Evolutionary conservation across 148 eudicot species (phyloP).

Genomic region (Silene conica): DNA sequence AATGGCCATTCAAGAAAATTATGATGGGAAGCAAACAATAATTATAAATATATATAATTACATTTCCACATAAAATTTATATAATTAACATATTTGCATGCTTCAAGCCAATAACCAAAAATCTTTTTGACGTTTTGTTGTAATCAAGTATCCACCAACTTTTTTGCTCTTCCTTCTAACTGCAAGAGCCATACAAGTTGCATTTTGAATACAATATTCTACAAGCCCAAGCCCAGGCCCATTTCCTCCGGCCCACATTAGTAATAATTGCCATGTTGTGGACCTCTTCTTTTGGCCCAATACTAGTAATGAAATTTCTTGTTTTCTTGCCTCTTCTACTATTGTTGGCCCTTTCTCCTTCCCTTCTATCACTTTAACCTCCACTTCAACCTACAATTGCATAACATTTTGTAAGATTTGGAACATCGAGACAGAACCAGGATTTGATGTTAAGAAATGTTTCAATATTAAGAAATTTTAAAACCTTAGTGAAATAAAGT

Average conservation of each 20-base stretch:
- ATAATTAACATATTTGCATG: too few species aligned
- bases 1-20: neutral
- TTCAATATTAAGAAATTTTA: too few species aligned
- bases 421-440: too few species aligned
- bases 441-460: too few species aligned
- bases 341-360: slow-evolving; percentile 79
- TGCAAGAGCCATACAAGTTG: slow-evolving; percentile 71
- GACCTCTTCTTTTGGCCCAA: slow-evolving; percentile 75
- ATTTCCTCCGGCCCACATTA: slow-evolving; percentile 62
- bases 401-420: neutral
- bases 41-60: neutral
- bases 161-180: slow-evolving; percentile 73
- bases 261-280: slow-evolving; percentile 61
- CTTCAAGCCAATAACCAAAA: slow-evolving; percentile 84
- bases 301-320: slow-evolving; percentile 54
- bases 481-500: too few species aligned
- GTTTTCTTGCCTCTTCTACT: slow-evolving; percentile 60
- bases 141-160: slow-evolving; percentile 74
- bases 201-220: slow-evolving; percentile 78
- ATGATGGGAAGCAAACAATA: neutral
- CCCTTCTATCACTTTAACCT: slow-evolving; percentile 54
- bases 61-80: too few species aligned
- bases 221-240: slow-evolving; percentile 57
- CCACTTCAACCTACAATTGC: slow-evolving; percentile 47
- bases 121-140: slow-evolving; percentile 84